Evolutionary conservation across 352 stramenopile genomes (phyloP), one percentile per base, ranked within the genome.

Genomic region (Plasmopara muralis): DNA sequence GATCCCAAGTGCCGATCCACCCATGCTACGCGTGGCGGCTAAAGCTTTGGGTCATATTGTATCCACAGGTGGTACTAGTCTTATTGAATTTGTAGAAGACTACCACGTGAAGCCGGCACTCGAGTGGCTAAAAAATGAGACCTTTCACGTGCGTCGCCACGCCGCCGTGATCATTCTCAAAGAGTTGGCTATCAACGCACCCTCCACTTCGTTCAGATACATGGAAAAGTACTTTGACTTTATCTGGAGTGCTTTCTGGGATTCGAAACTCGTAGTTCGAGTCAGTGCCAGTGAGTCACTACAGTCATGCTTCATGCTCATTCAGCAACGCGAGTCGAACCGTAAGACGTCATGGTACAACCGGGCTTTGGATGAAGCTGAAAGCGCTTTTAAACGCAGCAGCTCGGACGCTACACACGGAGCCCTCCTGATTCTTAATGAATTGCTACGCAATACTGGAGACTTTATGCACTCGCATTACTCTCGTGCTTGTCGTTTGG

Each of bases 201-300:
- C 84, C 28, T 91, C 84, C 8, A 94, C 82, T 40, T 76, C 80
- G 14, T 94, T 91, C 52, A 66, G 84, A 28, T 87, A 94, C 70
- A 89, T 94, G 74, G 84, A 94, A 57, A 83, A 78, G 55, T 94
- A 91, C 68, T 94, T 94, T 57, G 84, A 94, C 63, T 84, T 89
- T 41, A 92, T 93, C 57, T 94, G 84, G 84, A 93, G 82, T 61
- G 84, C 79, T 9, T 93, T 94, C 66, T 89, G 84, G 77, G 84
- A 94, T 68, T 60, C 72, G 8, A 89, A 84, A 50, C 52, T 90
- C 16, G 75, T 83, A 9, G 83, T 90, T 47, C 69, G 83, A 37
- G 80, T 91, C 47, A 89, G 77, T 52, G 81, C 84, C 6, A 87
- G 76, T 47, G 82, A 93, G 52, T 91, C 82, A 30, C 54, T 94